These are phyloP conservation scores for Globisporangium apiculatum DNA, from an alignment of 352 stramenopile species.

Conservation along the genomic window DNA sequence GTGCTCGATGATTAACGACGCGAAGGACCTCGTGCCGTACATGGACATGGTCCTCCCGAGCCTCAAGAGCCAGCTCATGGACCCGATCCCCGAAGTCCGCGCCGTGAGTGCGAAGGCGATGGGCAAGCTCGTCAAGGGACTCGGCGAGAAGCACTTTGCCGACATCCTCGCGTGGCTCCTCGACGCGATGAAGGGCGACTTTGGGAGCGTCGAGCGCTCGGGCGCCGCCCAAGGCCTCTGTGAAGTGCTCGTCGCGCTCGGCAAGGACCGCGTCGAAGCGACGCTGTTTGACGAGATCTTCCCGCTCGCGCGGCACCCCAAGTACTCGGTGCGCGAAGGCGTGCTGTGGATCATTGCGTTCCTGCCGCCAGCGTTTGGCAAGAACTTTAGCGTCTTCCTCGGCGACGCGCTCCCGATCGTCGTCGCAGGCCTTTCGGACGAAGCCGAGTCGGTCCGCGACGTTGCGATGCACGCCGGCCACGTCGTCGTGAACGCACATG, in stretches of 20 bases:
- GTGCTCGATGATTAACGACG: conserved; percentile 98
- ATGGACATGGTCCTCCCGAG: conserved; percentile 95
- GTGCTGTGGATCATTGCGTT: conserved; percentile 99
- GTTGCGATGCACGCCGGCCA: conserved; percentile 96
- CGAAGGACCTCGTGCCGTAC: conserved; percentile 97
- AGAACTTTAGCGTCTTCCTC: conserved; percentile 92
- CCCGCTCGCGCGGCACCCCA: conserved; percentile 91
- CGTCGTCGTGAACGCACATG: conserved; percentile 97
- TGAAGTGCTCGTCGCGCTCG: conserved; percentile 90
- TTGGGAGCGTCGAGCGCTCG: conserved; percentile 94
- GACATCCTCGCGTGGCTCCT: conserved; percentile 97
- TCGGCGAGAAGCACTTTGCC: conserved; percentile 94
- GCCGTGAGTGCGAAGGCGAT: conserved; percentile 94
- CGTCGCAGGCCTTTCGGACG: conserved; percentile 96
- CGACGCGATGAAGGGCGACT: conserved; percentile 93
- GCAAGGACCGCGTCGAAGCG: conserved; percentile 65
- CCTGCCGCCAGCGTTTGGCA: conserved; percentile 92
- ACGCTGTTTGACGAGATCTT: conserved; percentile 93
- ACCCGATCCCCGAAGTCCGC: conserved; percentile 93
- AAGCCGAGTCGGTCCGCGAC: conserved; percentile 96
- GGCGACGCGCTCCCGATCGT: conserved; percentile 94
- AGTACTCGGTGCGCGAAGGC: conserved; percentile 94
- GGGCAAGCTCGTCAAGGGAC: conserved; percentile 91
- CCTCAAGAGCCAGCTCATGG: conserved; percentile 91
- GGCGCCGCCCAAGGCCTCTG: conserved; percentile 98